Evolutionary conservation across 2,329 filamentous ascomycete species (phyloP).

Genomic region (Hyphodiscus sp.): DNA sequence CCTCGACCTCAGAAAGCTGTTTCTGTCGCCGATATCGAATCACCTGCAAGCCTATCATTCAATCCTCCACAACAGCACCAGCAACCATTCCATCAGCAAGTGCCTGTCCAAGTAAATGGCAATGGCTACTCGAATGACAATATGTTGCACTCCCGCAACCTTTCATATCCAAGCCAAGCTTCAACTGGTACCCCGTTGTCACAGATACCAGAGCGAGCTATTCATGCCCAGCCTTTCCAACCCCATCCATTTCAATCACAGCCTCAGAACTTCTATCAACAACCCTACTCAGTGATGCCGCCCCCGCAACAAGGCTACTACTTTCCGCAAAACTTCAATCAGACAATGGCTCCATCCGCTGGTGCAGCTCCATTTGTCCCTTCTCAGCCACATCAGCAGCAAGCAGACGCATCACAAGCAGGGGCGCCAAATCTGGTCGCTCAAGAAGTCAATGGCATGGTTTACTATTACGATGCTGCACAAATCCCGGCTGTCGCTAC

Average conservation of each 20-base stretch:
- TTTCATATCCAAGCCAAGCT: slow-evolving; percentile 63
- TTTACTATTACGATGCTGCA: slow-evolving; percentile 86
- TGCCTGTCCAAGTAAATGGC: slow-evolving; percentile 67
- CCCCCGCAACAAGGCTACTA: slow-evolving; percentile 58
- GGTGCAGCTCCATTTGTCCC: slow-evolving; percentile 24
- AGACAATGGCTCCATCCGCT: slow-evolving; percentile 37
- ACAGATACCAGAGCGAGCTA: slow-evolving; percentile 86
- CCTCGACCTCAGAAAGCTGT: slow-evolving; percentile 92
- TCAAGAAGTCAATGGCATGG: slow-evolving; percentile 91
- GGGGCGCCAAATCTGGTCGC: slow-evolving; percentile 59
- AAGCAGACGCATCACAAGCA: slow-evolving; percentile 37
- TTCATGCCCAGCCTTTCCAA: slow-evolving; percentile 87
- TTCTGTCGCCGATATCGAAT: slow-evolving; percentile 88
- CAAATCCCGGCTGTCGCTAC: slow-evolving; percentile 47
- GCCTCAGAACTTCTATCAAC: slow-evolving; percentile 48
- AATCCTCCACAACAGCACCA: slow-evolving; percentile 60
- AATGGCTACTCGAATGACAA: slow-evolving; percentile 46
- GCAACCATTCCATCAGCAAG: slow-evolving; percentile 89
- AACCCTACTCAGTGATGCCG: slow-evolving; percentile 48
- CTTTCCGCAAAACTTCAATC: slow-evolving; percentile 51
- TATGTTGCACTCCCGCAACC: slow-evolving; percentile 56
- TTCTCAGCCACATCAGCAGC: slow-evolving; percentile 26
- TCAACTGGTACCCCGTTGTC: slow-evolving; percentile 76
- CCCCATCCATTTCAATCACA: slow-evolving; percentile 57
- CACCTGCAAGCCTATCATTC: slow-evolving; percentile 52